These are phyloP conservation scores for Trypanosoma caninum DNA, from an alignment of 208 protist species.

Conservation along the genomic window DNA sequence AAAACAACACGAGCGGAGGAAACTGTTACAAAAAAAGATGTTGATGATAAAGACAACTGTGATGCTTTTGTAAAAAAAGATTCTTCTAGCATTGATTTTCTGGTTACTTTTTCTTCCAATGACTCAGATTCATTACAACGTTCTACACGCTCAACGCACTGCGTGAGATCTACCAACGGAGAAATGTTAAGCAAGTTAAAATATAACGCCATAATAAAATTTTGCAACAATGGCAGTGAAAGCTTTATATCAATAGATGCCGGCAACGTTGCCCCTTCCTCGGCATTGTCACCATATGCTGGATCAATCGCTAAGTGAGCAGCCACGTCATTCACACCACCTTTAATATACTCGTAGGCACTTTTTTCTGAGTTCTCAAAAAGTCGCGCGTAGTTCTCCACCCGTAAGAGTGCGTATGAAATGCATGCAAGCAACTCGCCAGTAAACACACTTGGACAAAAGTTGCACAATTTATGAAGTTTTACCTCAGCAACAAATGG, in stretches of 20 bases:
- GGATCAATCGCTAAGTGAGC: constrained; percentile 7
- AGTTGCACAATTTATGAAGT: background rate
- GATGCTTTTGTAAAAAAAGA: background rate
- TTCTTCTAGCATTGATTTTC: background rate
- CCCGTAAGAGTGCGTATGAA: background rate
- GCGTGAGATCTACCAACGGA: background rate
- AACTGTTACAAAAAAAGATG: constrained; percentile 14
- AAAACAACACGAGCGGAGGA: constrained; percentile 10
- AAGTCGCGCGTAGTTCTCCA: constrained; percentile 11
- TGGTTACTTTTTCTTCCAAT: background rate
- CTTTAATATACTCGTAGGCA: constrained; percentile 16
- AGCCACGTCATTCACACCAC: background rate
- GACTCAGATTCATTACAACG: too few species aligned
- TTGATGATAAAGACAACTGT: background rate
- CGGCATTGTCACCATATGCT: background rate
- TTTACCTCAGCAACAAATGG: constrained; percentile 3
- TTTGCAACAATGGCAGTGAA: background rate
- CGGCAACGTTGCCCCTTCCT: background rate
- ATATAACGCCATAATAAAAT: background rate
- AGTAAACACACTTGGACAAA: background rate
- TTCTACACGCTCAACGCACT: too few species aligned
- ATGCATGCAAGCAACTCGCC: constrained; percentile 4
- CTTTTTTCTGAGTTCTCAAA: constrained; percentile 7
- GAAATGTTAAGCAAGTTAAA: background rate
- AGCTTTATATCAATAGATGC: constrained; percentile 15